Evolutionary conservation across 805 yeast genomes (phyloP), one percentile per base, ranked within the genome.

Genomic region (Crinitomyces ghanaensis): DNA sequence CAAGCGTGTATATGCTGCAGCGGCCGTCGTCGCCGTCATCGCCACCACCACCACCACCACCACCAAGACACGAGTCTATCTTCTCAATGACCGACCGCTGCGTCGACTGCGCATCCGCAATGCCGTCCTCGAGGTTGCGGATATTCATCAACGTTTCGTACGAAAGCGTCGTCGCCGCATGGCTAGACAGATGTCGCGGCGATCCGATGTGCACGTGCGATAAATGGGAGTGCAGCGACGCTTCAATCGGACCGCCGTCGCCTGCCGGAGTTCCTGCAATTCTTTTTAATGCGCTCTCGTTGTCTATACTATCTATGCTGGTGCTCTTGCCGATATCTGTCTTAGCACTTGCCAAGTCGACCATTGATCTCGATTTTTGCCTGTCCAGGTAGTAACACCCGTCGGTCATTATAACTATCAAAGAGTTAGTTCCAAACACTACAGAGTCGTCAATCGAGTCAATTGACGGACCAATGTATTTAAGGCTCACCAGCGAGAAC

Each of bases 81-180:
- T 43, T 38, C 5, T n/a, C 20, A 8, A 30, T 15, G 16, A 52
- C 37, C 8, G 28, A 24, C 4, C 15, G 19, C 2, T 43, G 42
- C 2, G 56, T 44, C 22, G 21, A 31, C 28, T 41, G 43, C 28
- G 53, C 44, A 34, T 56, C 60, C 15, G 39, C 43, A 2, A 49
- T 39, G 19, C 55, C 48, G 14, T 44, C 44, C 35, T 54, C 48
- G 6, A 56, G 40, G 7, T 50, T 46, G 38, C 48, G 41, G 6
- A 56, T 31, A 19, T 50, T 52, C 35, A 50, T 47, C 2, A 55
- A 40, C 13, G 36, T 35, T 19, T 56, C 49, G 38, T 40, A 55
- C 4, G 32, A 14, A 46, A 23, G 20, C 25, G 39, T 16, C 27
- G 36, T n/a, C n/a, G 20, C 31, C 6, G 22, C 21, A 27, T 26